Base-by-base conservation (phyloP, 2,329 filamentous ascomycete species). In the Talaromyces sp. region DNA sequence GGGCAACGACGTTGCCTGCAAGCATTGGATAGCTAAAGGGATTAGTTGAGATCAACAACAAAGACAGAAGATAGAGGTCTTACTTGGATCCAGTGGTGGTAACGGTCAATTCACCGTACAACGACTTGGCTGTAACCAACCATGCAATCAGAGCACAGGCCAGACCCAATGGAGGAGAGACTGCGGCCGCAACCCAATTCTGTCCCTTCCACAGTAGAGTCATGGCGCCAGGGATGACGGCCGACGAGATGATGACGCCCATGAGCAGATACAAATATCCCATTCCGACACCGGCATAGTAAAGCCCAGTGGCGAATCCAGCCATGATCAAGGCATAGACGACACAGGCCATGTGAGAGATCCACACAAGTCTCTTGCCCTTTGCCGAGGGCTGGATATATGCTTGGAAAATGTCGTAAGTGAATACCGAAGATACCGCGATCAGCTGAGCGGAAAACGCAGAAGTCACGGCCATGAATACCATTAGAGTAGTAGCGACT, bases 391-490 rank as follows among this genome's bases (percentile, higher is more conserved):
- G 92, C 66, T 95, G 89, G 78, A 96, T 84, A 73, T 96, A 96
- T 0, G 90, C 92, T 65, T 92, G 88, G 77, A 95, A 96, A 67
- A 95, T 83, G 71, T 96, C 92, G 73, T 95, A 96, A 0, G 92
- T 96, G 76, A 88, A 87, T 75, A 96, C 96, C 8, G 89, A 92
- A 1, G 90, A 93, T 0, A 96, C 91, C 2, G 92, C 91, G 63
- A 96, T 93, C 5, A 96, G 80, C 73, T 96, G 90, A 0, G 91
- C 88, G 1, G 89, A 93, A 66, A 89, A 90, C 0, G 92, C 90
- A 1, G 87, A 91, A 0, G 92, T 96, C 23, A 96, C 92, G 23
- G 93, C 92, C 87, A 96, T 91, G 80, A 96, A 96, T 60, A 96
- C 84, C 66, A 96, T 86, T 11, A 96, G 79, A 1, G 96, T 82